Evolutionary conservation across 352 stramenopile genomes (phyloP).

Genomic region (Pythium utonaiense): DNA sequence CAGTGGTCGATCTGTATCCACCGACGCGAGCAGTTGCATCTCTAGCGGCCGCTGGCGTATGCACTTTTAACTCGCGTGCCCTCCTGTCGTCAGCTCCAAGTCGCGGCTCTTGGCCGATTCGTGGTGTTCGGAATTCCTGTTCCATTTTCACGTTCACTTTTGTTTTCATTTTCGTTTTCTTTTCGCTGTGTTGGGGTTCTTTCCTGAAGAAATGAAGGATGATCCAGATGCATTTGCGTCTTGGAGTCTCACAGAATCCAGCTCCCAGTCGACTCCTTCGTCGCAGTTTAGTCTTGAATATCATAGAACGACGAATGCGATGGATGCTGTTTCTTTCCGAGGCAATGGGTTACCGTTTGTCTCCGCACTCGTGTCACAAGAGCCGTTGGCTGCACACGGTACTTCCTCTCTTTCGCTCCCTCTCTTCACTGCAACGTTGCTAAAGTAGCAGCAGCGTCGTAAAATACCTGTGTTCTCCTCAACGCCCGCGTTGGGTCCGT

Average conservation of each 20-base stretch:
- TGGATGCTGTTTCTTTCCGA: neutral
- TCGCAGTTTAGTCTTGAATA: too few species aligned
- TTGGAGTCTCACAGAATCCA: too few species aligned
- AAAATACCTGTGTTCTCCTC: neutral
- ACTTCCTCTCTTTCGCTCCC: neutral
- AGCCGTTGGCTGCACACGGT: neutral
- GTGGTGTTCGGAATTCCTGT: too few species aligned
- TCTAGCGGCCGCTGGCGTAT: neutral
- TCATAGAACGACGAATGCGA: neutral
- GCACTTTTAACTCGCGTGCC: neutral
- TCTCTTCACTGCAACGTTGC: neutral
- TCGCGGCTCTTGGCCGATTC: neutral
- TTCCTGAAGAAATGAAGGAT: neutral
- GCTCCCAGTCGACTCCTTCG: too few species aligned
- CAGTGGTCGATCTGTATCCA: neutral
- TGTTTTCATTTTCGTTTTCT: too few species aligned
- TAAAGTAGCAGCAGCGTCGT: neutral
- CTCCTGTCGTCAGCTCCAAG: neutral
- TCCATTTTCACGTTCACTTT: neutral
- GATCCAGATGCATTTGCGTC: neutral
- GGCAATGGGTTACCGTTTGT: neutral
- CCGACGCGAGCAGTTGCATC: neutral
- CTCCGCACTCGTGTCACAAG: conserved; percentile 1
- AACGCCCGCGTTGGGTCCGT: too few species aligned
- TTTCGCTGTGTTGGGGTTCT: neutral